Evolutionary conservation across 169 alveolate species (phyloP).

Genomic region (Cyclospora cayetanensis): DNA sequence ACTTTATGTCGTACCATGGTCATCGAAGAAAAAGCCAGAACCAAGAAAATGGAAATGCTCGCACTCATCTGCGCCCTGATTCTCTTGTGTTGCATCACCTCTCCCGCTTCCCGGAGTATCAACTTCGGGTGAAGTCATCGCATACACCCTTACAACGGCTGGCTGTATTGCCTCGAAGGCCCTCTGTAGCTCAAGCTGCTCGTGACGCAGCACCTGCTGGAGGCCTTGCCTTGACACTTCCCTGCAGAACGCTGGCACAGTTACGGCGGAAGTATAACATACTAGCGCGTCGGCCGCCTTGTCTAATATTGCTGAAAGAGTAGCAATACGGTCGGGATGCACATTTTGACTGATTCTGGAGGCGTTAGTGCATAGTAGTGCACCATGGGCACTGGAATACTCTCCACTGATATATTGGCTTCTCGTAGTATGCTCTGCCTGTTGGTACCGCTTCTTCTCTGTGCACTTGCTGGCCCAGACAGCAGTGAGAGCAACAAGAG

Average conservation of each 20-base stretch:
- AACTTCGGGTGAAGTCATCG: neutral
- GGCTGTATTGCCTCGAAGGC: constrained; percentile 1
- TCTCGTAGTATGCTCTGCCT: neutral
- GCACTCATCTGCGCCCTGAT: neutral
- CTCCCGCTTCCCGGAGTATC: neutral
- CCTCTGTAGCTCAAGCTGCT: neutral
- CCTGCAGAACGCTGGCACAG: constrained; percentile 6
- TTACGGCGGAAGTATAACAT: neutral
- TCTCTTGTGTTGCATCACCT: neutral
- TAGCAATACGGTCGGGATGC: too few relatives aligned
- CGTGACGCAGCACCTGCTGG: neutral
- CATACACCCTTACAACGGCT: constrained; percentile 26
- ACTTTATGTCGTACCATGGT: neutral
- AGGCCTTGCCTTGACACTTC: neutral
- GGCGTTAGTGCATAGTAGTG: neutral
- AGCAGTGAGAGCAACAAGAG: too few relatives aligned
- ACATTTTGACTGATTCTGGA: neutral
- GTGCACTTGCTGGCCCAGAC: too few relatives aligned
- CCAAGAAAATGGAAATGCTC: constrained; percentile 19
- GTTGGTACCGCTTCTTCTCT: neutral
- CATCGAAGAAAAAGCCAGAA: constrained; percentile 37
- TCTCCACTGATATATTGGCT: neutral
- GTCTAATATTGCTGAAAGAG: too few relatives aligned
- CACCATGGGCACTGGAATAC: neutral
- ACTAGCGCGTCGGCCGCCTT: too few relatives aligned